phyloP scores from a whole-genome alignment of 106 monocot genomes.

The Allium sativum region DNA sequence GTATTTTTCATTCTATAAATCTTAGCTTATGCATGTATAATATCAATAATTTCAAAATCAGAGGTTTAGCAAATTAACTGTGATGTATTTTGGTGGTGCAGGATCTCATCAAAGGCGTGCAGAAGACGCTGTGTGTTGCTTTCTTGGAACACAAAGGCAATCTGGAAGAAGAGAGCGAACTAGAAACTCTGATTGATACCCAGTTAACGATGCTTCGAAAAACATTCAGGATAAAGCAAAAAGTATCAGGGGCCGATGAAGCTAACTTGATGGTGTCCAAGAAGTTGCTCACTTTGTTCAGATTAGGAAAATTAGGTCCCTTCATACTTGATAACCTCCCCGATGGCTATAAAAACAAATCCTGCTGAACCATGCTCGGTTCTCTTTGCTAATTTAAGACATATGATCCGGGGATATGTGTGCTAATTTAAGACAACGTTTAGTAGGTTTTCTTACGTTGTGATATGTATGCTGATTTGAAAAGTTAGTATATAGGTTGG shows the following conservation, averaged over 20 bases:
- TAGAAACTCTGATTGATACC: slow-evolving; percentile 60
- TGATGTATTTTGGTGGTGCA: slow-evolving; percentile 14
- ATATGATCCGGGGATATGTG: too few species aligned
- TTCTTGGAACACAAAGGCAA: slow-evolving; percentile 52
- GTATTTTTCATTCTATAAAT: too few species aligned
- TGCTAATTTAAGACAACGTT: too few species aligned
- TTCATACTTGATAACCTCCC: slow-evolving; percentile 85
- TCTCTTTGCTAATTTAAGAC: too few species aligned
- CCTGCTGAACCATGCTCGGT: too few species aligned
- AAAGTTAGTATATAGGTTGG: too few species aligned
- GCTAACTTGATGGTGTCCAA: slow-evolving; percentile 63
- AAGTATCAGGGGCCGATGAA: slow-evolving; percentile 39
- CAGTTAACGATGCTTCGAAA: slow-evolving; percentile 56
- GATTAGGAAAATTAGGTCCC: slow-evolving; percentile 73
- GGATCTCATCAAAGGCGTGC: slow-evolving; percentile 74
- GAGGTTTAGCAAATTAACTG: neutral
- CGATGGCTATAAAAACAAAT: neutral
- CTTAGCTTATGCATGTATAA: neutral
- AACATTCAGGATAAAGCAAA: slow-evolving; percentile 59
- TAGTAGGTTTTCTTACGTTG: too few species aligned
- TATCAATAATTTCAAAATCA: neutral
- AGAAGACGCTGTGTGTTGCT: slow-evolving; percentile 39
- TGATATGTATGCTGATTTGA: too few species aligned
- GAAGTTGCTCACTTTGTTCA: slow-evolving; percentile 74
- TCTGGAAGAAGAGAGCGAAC: slow-evolving; percentile 51